Base-by-base conservation (phyloP, 306 rosid genomes). In the Vigna unguiculata region DNA sequence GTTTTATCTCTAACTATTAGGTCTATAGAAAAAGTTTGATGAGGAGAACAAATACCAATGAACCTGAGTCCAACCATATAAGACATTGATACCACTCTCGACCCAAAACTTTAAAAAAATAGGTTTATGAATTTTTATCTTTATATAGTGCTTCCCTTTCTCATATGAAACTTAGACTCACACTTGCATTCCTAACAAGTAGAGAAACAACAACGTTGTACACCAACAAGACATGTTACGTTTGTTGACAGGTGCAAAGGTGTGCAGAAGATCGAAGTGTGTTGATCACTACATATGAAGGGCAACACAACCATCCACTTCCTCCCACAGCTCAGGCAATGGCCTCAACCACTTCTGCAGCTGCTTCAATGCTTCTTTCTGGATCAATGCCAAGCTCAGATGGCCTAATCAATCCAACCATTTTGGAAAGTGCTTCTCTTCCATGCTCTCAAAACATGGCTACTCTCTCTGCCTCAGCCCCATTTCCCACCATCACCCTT, bases 301-400 rank as follows among this genome's bases (percentile, higher is more conserved):
- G 97, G 1, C 89, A 86, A 2, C 97, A 91, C 81, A 91, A 82
- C 75, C 97, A 91, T 58, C 91, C 92, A 24, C 92, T 91, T n/a
- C 94, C 97, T 53, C 92, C 90, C 1, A 84, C 92, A 2, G 94
- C 97, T 2, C 66, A 84, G 75, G 77, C 90, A 12, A 91, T 89
- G 97, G 92, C 90, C 17, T 86, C 92, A 0, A 85, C 93, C 2
- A 91, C 97, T 4, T 86, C 97, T 7, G 86, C 92, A 5, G 91
- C 94, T 0, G 93, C 92, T 9, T 89, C 97, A 4, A 89, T 87
- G 92, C 74, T 91, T 7, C 92, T 91, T 8, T 89, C 94, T 0
- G 94, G 94, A 13, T 83, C 97, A 64, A 85, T 85, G 90, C 86
- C 83, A 0, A 87, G 92, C 41, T 30, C 82, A 0, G 97, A 91